Base-by-base conservation (phyloP, 345 rosid genomes). In the Eucalyptus marginata region DNA sequence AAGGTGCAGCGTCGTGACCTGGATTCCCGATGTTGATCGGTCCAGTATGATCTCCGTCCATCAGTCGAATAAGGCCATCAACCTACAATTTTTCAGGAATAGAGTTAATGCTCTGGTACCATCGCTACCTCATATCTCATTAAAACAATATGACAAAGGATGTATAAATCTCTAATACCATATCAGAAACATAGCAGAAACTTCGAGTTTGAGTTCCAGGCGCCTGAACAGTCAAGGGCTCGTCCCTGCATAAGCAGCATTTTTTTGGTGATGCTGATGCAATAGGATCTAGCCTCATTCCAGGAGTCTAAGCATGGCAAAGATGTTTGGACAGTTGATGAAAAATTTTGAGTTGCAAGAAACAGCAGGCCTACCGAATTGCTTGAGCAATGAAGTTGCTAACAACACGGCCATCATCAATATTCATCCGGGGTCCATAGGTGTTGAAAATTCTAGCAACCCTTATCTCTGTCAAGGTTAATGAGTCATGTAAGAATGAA, bases 311-410 rank as follows among this genome's bases (percentile, higher is more conserved):
- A 58, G 40, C 49, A 16, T 46, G 56, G 56, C 52, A 66, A 16
- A 59, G 79, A 76, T 88, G 46, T 10, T 20, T 18, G 46, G 46
- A 36, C 83, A 40, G 27, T 36, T 10, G 8, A 76, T 76, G 83
- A 76, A 36, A 36, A 36, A 76, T 36, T 12, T 76, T 20, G 27
- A 76, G 83, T 76, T 36, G 83, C 83, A 36, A 36, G 83, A 76
- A 36, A 76, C 47, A 76, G 83, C 46, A 8, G 13, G 66, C 68
- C n/a, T 91, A 96, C 98, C 98, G 95, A 84, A 96, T 76, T 90
- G 98, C 98, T 88, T 97, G 99, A 90, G 99, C 99, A 46, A 97
- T 94, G 93, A 97, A 97, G 92, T 97, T 97, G 91, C 99, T 97
- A 88, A 97, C 99, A 22, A 96, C 99, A 89, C 99, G 99, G 36